Evolutionary conservation across 2,329 filamentous ascomycete species (phyloP).

Genomic region (Apiospora saccharicola): DNA sequence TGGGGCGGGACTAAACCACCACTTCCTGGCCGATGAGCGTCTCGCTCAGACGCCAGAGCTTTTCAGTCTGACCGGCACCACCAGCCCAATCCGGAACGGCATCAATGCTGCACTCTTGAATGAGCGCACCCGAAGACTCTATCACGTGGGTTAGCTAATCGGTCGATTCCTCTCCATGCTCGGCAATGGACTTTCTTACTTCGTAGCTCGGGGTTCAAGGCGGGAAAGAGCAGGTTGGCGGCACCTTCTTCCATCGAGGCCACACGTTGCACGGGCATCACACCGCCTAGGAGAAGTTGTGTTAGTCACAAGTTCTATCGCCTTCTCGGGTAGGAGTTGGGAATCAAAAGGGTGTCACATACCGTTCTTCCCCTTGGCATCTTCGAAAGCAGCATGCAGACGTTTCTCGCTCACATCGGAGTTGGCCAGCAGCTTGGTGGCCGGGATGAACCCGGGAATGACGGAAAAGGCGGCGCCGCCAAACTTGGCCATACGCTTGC

Average conservation of each 20-base stretch:
- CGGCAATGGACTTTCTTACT: constrained; percentile 8
- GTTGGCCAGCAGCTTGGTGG: background rate
- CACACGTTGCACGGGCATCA: background rate
- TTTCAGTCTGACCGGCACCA: constrained; percentile 39
- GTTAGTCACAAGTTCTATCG: background rate
- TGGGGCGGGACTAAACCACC: too few relatives aligned
- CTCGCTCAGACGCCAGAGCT: constrained; percentile 45
- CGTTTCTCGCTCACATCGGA: background rate
- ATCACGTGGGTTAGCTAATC: background rate
- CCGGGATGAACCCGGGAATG: constrained; percentile 27
- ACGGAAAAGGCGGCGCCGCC: constrained; percentile 43
- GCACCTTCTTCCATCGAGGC: constrained; percentile 41
- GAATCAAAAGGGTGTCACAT: background rate
- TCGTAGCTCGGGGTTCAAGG: constrained; percentile 38
- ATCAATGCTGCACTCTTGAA: constrained; percentile 35
- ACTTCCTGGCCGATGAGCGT: constrained; percentile 42
- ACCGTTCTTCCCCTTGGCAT: constrained; percentile 29
- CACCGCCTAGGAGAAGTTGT: background rate
- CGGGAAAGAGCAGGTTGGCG: constrained; percentile 42
- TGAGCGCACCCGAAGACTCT: constrained; percentile 38
- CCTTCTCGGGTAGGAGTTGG: too few relatives aligned
- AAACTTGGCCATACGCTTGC: constrained; percentile 34
- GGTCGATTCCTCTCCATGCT: background rate
- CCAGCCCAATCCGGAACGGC: constrained; percentile 38
- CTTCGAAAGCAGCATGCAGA: background rate